Conservation (phyloP, 2,329 filamentous ascomycete species). For the Colletotrichum spinosum region DNA sequence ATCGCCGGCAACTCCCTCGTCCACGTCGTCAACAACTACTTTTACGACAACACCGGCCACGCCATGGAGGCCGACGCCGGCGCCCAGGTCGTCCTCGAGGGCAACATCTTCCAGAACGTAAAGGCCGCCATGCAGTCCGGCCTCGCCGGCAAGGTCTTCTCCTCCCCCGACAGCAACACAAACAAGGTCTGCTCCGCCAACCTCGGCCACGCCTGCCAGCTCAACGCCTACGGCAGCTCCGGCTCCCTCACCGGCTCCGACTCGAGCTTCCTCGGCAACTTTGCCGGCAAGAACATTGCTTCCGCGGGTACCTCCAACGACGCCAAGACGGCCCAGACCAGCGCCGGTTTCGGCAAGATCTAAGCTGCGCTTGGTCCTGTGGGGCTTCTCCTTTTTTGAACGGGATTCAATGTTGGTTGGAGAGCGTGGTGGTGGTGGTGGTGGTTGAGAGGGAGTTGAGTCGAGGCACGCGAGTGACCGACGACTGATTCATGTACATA, state of each 20-base stretch:
- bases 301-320: constrained; percentile 50
- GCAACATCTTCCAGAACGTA: constrained; percentile 69
- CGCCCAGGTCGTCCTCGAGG: constrained; percentile 61
- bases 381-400: background rate
- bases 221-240: constrained; percentile 60
- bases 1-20: constrained; percentile 66
- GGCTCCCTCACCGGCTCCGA: constrained; percentile 54
- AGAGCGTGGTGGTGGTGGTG: background rate
- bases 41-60: constrained; percentile 64
- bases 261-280: constrained; percentile 60
- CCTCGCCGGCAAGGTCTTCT: constrained; percentile 48
- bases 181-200: constrained; percentile 55
- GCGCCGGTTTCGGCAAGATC: constrained; percentile 60
- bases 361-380: constrained; percentile 39
- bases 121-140: constrained; percentile 52
- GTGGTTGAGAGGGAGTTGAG: background rate
- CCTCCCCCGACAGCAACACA: constrained; percentile 45
- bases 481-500: constrained; percentile 33
- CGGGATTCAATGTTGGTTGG: background rate
- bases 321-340: constrained; percentile 50
- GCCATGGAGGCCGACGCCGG: constrained; percentile 65
- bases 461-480: constrained; percentile 5
- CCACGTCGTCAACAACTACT: constrained; percentile 74
- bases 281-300: constrained; percentile 51
- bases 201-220: constrained; percentile 62